Evolutionary conservation across 1,284 basidiomycete species (phyloP).

Genomic region (Austropuccinia psidii): DNA sequence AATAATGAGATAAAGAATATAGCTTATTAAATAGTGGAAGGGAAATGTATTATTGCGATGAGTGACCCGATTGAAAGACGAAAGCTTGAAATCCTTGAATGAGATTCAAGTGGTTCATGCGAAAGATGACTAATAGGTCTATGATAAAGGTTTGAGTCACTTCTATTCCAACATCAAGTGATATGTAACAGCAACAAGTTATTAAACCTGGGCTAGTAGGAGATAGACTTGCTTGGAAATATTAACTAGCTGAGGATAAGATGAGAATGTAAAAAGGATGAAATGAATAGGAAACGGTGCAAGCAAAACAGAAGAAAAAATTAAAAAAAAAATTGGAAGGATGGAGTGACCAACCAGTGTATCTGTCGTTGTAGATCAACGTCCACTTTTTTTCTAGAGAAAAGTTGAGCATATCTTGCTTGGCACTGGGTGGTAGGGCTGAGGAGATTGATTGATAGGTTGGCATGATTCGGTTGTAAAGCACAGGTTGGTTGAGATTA

Average conservation of each 20-base stretch:
- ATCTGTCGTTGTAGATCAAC: conserved; percentile 31
- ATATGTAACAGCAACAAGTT: too few relatives aligned
- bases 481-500: neutral
- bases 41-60: too few relatives aligned
- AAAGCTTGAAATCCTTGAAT: too few relatives aligned
- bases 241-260: neutral
- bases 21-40: too few relatives aligned
- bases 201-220: too few relatives aligned
- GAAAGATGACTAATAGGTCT: too few relatives aligned
- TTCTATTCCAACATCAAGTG: too few relatives aligned
- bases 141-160: too few relatives aligned
- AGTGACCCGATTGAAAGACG: too few relatives aligned
- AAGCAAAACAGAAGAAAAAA: neutral
- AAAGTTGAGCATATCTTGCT: conserved; percentile 36
- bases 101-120: too few relatives aligned
- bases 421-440: conserved; percentile 26
- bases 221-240: too few relatives aligned
- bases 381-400: conserved; percentile 37
- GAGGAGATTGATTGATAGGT: neutral
- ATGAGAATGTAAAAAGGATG: neutral
- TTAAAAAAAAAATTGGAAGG: neutral
- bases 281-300: neutral
- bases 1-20: too few relatives aligned
- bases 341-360: conserved; percentile 6
- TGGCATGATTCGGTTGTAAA: neutral